Percentiles rank a stretch among this genome's conserved stretches.
phyloP scores from a whole-genome alignment of 2,329 filamentous ascomycete genomes.

The Claviceps africana region DNA sequence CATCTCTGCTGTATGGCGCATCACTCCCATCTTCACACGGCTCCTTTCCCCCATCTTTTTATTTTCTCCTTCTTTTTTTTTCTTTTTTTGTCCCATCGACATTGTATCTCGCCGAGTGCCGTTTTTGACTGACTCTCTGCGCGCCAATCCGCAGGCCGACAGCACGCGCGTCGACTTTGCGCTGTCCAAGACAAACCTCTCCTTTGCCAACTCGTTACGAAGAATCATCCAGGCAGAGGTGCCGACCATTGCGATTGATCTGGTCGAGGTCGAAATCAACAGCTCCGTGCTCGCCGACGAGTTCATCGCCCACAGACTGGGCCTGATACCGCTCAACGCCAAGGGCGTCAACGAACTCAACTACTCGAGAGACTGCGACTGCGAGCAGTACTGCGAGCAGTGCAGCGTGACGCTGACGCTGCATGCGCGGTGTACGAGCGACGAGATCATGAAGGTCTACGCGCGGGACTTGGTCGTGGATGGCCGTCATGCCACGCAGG shows the following conservation, averaged over 20 bases:
- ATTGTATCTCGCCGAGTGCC: too few species aligned
- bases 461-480: slow-evolving; percentile 73
- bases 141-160: slow-evolving; percentile 46
- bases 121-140: neutral
- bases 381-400: slow-evolving; percentile 84
- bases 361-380: slow-evolving; percentile 91
- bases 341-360: slow-evolving; percentile 70
- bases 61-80: neutral
- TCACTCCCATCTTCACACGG: neutral
- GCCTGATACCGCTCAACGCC: slow-evolving; percentile 75
- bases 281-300: slow-evolving; percentile 94
- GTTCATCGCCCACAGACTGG: slow-evolving; percentile 84
- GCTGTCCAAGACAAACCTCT: slow-evolving; percentile 74
- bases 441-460: slow-evolving; percentile 87
- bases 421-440: slow-evolving; percentile 71
- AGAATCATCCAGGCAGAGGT: slow-evolving; percentile 88
- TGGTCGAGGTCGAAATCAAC: slow-evolving; percentile 85
- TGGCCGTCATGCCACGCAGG: slow-evolving; percentile 55
- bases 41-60: too few species aligned
- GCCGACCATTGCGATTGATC: slow-evolving; percentile 84
- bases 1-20: slow-evolving; percentile 39
- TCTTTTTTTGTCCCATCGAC: too few species aligned
- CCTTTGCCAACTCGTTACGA: slow-evolving; percentile 85
- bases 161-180: slow-evolving; percentile 77
- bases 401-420: slow-evolving; percentile 78